These are phyloP conservation scores for Wilcoxina mikolae DNA, from an alignment of 495 filamentous ascomycete genomes.

Conservation along the genomic window DNA sequence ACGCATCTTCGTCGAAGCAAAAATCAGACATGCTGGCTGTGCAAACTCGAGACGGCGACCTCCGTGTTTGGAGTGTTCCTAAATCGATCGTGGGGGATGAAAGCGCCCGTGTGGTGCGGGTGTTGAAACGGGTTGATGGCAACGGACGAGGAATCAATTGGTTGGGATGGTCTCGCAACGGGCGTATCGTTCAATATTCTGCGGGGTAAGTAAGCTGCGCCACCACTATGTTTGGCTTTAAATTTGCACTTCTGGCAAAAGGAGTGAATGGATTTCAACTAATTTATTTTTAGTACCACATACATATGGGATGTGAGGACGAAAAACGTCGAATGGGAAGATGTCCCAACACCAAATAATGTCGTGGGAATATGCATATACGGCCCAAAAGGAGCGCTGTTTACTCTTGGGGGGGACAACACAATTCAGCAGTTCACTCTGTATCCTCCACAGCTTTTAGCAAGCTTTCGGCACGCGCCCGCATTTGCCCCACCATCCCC, in stretches of 20 bases:
- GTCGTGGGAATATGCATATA: conserved; percentile 73
- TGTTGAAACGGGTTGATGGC: conserved; percentile 66
- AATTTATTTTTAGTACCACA: conserved; percentile 53
- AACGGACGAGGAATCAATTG: conserved; percentile 69
- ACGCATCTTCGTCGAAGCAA: conserved; percentile 89
- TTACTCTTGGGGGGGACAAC: conserved; percentile 76
- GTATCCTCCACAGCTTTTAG: conserved; percentile 64
- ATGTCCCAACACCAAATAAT: conserved; percentile 68
- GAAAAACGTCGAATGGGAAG: conserved; percentile 80
- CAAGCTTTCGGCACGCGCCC: conserved; percentile 70
- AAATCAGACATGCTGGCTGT: conserved; percentile 97
- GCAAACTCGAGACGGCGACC: conserved; percentile 79
- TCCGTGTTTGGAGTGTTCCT: conserved; percentile 92
- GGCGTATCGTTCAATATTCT: conserved; percentile 80
- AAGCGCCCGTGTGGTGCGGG: conserved; percentile 68
- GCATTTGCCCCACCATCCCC: conserved; percentile 58
- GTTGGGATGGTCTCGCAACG: conserved; percentile 98
- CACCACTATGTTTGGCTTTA: background rate
- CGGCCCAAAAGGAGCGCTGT: conserved; percentile 77
- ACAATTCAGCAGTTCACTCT: conserved; percentile 91
- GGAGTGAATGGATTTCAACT: background rate
- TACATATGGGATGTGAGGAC: conserved; percentile 93
- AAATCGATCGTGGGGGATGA: conserved; percentile 64
- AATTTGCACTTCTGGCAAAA: conserved; percentile 14
- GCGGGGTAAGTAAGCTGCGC: conserved; percentile 57